Conservation (phyloP, 805 yeast species). For the Kregervanrija delftensis region DNA sequence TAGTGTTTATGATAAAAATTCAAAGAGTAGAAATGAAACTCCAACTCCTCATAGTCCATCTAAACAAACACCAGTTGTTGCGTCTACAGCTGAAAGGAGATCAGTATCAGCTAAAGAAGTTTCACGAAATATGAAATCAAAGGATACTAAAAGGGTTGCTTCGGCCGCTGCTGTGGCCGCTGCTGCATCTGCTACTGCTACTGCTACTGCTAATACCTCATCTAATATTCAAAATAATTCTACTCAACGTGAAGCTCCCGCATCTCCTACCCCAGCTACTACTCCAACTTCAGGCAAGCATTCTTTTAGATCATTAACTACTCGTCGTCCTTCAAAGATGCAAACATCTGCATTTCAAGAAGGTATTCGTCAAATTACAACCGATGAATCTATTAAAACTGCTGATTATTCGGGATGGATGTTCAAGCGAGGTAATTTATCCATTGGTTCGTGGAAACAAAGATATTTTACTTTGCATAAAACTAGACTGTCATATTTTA, state of each 20-base stretch:
- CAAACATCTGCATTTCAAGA: slow-evolving; percentile 79
- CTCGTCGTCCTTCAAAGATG: slow-evolving; percentile 40
- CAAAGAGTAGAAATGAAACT: slow-evolving; percentile 7
- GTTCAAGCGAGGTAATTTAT: slow-evolving; percentile 82
- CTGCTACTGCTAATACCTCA: slow-evolving; percentile 6
- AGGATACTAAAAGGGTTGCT: slow-evolving; percentile 34
- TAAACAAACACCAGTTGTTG: not conserved
- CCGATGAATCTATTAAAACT: slow-evolving; percentile 67
- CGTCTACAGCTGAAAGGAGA: slow-evolving; percentile 33
- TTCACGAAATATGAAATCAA: slow-evolving; percentile 7
- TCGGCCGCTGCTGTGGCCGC: slow-evolving; percentile 23
- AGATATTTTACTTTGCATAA: slow-evolving; percentile 85
- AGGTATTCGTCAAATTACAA: slow-evolving; percentile 72
- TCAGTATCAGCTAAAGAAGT: slow-evolving; percentile 45
- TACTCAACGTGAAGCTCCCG: not conserved
- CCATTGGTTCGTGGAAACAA: slow-evolving; percentile 88
- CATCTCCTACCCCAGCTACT: slow-evolving; percentile 37
- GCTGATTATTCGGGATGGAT: slow-evolving; percentile 91
- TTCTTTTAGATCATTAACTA: slow-evolving; percentile 35
- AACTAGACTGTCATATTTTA: slow-evolving; percentile 84
- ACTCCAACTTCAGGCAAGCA: slow-evolving; percentile 12
- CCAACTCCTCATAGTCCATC: not conserved
- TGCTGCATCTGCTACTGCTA: slow-evolving; percentile 11
- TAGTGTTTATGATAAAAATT: slow-evolving; percentile 15
- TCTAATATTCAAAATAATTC: not conserved